phyloP scores from a whole-genome alignment of 1,284 basidiomycete species.

The Apiotrichum siamense region DNA sequence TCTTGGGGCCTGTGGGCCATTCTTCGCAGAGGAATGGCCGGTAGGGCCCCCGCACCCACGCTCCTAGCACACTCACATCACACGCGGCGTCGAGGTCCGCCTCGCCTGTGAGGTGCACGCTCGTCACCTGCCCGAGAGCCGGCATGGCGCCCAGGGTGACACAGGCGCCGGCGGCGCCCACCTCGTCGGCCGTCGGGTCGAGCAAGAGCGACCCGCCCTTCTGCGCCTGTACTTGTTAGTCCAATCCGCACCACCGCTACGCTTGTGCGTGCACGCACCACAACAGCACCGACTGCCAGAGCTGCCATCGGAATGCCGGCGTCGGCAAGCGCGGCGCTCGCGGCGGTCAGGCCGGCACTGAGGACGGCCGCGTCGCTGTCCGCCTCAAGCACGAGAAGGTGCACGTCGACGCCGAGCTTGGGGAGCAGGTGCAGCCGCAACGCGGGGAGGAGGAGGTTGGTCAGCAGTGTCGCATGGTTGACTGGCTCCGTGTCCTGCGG shows the following conservation, averaged over 20 bases:
- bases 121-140: slow-evolving; percentile 79
- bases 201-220: slow-evolving; percentile 55
- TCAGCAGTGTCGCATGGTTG: slow-evolving; percentile 70
- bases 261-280: slow-evolving; percentile 12
- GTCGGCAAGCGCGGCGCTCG: slow-evolving; percentile 69
- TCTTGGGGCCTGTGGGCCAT: too few species aligned
- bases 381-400: slow-evolving; percentile 82
- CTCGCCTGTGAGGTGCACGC: slow-evolving; percentile 69
- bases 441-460: slow-evolving; percentile 78
- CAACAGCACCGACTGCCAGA: slow-evolving; percentile 38
- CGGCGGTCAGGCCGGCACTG: slow-evolving; percentile 76
- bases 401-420: slow-evolving; percentile 89
- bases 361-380: slow-evolving; percentile 80
- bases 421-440: slow-evolving; percentile 84
- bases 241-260: neutral
- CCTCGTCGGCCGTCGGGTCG: slow-evolving; percentile 60
- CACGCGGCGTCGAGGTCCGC: slow-evolving; percentile 30
- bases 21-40: too few species aligned
- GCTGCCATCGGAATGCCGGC: slow-evolving; percentile 44
- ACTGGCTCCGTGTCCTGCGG: slow-evolving; percentile 86
- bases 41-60: too few species aligned
- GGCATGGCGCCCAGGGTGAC: slow-evolving; percentile 78
- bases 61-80: slow-evolving; percentile 25
- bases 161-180: slow-evolving; percentile 56
- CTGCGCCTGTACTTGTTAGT: slow-evolving; percentile 25